Base-by-base conservation (phyloP, 257 asterid species). In the Marsdenia floribunda region DNA sequence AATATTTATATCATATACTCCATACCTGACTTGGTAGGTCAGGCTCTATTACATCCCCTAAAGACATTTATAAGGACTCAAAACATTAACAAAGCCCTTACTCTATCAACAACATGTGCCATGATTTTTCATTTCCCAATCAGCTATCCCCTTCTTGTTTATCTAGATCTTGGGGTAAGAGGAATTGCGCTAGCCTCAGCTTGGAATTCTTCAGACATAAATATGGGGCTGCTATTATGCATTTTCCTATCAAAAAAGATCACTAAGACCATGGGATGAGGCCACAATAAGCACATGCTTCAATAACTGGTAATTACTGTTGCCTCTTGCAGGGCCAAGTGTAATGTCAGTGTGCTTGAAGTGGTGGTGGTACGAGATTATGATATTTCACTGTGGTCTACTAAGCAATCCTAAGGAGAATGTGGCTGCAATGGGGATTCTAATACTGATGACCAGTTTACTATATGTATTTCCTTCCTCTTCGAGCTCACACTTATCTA, bases 311-410 rank as follows among this genome's bases (percentile, higher is more conserved):
- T 29, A 75, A 73, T 91, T 94, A 2, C 54, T 90, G 75, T 57
- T 88, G 54, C 61, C 88, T 66, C 79, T 91, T 21, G 96, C 93
- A 0, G 21, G 86, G 16, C 96, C 97, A 0, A 89, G 97, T 76
- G 80, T 80, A 9, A 83, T 83, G 29, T 90, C 92, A 26, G 90
- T 88, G 6, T 91, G 97, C 60, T 76, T 91, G 21, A 96, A 88
- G 74, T 90, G 96, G 97, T 91, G 96, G 96, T 91, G 93, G 93
- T 91, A 91, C 61, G 97, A 91, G 73, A 90, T 88, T 42, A 78
- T 91, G 13, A 82, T 90, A 3, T 90, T 91, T 38, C 81, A 90
- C 1, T 85, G 96, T 79, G 97, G 97, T 4, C 60, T 90, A 65
- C 65, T 88, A 3, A 8, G 53, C 14, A 86, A 90, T 66, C 94